These are phyloP conservation scores for Suhomyces canberraensis DNA, from an alignment of 805 yeast species.

Conservation along the genomic window DNA sequence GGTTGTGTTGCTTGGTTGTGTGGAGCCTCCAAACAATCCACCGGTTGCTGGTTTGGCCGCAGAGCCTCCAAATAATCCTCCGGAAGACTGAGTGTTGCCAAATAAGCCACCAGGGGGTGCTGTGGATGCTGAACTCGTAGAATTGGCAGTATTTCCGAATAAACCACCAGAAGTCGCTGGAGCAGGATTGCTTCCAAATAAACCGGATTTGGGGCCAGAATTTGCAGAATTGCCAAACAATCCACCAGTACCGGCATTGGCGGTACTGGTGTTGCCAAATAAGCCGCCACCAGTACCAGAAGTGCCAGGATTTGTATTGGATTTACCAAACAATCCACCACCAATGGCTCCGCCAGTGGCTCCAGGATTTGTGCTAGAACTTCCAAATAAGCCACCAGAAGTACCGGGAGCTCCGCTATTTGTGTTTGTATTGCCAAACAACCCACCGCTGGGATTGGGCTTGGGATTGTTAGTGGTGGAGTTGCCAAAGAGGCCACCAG, in stretches of 20 bases:
- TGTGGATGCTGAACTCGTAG: slow-evolving; percentile 7
- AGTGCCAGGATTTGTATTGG: slow-evolving; percentile 6
- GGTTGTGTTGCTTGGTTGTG: slow-evolving; percentile 7
- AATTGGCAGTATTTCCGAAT: slow-evolving; percentile 20
- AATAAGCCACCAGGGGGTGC: slow-evolving; percentile 19
- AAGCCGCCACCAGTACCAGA: slow-evolving; percentile 6
- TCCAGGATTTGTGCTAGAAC: slow-evolving; percentile 5
- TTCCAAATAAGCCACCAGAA: slow-evolving; percentile 24
- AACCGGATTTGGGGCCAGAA: slow-evolving; percentile 13
- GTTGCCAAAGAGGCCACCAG: slow-evolving; percentile 12
- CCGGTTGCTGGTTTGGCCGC: background rate
- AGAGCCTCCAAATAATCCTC: slow-evolving; percentile 2
- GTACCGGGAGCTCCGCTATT: slow-evolving; percentile 8
- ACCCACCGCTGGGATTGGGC: slow-evolving; percentile 17
- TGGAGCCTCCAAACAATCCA: background rate
- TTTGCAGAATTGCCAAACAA: slow-evolving; percentile 21
- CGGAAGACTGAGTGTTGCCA: slow-evolving; percentile 14
- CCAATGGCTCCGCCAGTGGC: slow-evolving; percentile 6
- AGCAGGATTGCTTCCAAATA: slow-evolving; percentile 13
- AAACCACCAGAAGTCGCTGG: slow-evolving; percentile 15
- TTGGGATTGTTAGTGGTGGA: slow-evolving; percentile 6
- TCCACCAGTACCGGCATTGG: slow-evolving; percentile 16
- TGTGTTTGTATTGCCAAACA: slow-evolving; percentile 21
- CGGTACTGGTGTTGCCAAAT: slow-evolving; percentile 13
- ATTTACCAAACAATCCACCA: slow-evolving; percentile 21